phyloP scores from a whole-genome alignment of 2,329 filamentous ascomycete species.

The Coniochaeta sp. region DNA sequence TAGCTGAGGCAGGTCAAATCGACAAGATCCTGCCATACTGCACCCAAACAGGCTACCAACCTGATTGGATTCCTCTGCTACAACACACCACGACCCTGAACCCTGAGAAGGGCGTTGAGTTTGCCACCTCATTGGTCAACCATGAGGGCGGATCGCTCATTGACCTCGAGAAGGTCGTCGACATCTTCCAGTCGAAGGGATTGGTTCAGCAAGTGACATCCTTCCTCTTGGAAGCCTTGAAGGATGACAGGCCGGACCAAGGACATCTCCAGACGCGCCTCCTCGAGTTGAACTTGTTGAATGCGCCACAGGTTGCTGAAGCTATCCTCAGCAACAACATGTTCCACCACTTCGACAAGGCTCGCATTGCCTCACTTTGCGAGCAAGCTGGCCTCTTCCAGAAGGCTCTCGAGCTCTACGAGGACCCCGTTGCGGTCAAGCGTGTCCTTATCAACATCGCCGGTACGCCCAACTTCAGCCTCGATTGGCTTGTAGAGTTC shows the following conservation, averaged over 20 bases:
- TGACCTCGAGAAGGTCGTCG: constrained; percentile 89
- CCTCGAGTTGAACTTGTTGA: constrained; percentile 95
- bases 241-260: constrained; percentile 92
- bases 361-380: constrained; percentile 81
- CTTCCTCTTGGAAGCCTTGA: constrained; percentile 93
- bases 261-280: constrained; percentile 88
- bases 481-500: constrained; percentile 87
- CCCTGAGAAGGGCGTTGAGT: constrained; percentile 90
- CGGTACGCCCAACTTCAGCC: constrained; percentile 74
- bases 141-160: constrained; percentile 81
- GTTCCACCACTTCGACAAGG: constrained; percentile 95
- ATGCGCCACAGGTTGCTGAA: constrained; percentile 94
- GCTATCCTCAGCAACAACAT: constrained; percentile 97
- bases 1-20: constrained; percentile 93
- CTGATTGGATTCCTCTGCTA: constrained; percentile 89
- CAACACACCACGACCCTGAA: constrained; percentile 89
- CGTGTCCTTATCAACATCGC: constrained; percentile 79
- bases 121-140: constrained; percentile 86
- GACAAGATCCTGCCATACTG: constrained; percentile 94
- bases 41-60: constrained; percentile 76
- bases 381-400: constrained; percentile 85
- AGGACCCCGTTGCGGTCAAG: constrained; percentile 85
- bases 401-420: constrained; percentile 88
- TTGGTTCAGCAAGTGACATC: constrained; percentile 97
- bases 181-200: constrained; percentile 96